Evolutionary conservation across 768 basidiomycete species (phyloP), one percentile per base, ranked within the genome.

Genomic region (Mrakia gelida): DNA sequence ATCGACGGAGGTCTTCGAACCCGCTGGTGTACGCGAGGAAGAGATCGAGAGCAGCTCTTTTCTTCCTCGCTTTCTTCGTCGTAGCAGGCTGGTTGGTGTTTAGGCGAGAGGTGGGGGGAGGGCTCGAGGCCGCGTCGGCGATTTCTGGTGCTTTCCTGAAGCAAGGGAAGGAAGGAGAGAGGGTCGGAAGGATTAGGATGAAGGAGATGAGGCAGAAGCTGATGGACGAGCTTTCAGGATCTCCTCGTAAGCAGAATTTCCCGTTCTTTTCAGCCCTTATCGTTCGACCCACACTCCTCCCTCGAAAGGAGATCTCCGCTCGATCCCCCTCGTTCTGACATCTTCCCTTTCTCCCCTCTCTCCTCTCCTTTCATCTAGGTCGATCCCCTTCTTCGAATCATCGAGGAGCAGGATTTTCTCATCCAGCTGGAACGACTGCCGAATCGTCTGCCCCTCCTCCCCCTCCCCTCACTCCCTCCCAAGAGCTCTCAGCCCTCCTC

Each of bases 401-500:
- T 23, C 70, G 26, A 1, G n/a, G n/a, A 43, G 18, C 70, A 15
- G 38, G 28, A 0, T 23, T 18, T 11, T 18, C 49, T 52, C 49
- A 52, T 52, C 49, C 49, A 16, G 49, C 15, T 52, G 49, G 49
- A 18, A 45, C 28, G 28, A 28, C 13, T 7, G 15, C 52, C 52
- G 26, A 32, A 41, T 34, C 54, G 13, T 18, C 72, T 23, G 23
- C 18, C 3, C 54, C 72, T n/a, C 28, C 71, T 16, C 49, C 43
- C 71, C 45, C 34, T 18, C 52, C 52, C 23, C 18, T 38, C 21
- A 73, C 72, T 8, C 23, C 56, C n/a, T 7, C 1, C 3, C 72
- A 73, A 41, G 72, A 73, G 56, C 72, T 73, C 18, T 28, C 72
- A 32, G 52, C 72, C 32, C 56, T 73, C 9, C 52, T 73, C 49